Evolutionary conservation across 176 grass and related monocot genomes (phyloP).

Genomic region (Bromus sterilis): DNA sequence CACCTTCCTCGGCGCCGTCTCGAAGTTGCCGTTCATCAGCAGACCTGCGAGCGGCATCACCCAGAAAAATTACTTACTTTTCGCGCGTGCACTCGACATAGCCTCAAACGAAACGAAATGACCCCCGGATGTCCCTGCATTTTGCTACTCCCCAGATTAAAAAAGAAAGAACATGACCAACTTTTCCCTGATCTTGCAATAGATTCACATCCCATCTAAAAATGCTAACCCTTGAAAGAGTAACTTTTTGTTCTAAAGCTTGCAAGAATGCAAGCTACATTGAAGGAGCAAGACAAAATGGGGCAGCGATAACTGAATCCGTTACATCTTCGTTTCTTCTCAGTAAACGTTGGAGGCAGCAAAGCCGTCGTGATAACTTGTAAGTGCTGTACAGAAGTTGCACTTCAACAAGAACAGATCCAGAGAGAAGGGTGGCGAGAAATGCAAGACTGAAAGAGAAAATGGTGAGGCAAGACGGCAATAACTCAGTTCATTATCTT

Average conservation of each 20-base stretch:
- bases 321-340: neutral
- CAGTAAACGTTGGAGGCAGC: neutral
- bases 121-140: neutral
- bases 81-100: neutral
- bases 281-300: neutral
- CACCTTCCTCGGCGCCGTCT: slow-evolving; percentile 61
- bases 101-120: neutral
- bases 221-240: neutral
- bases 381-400: neutral
- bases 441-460: neutral
- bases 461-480: neutral
- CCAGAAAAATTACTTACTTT: neutral
- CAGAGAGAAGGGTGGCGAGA: neutral
- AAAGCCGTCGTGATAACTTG: neutral
- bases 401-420: neutral
- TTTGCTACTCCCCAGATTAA: neutral
- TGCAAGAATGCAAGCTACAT: slow-evolving; percentile 1
- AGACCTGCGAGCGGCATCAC: slow-evolving; percentile 30
- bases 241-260: neutral
- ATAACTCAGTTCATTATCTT: neutral
- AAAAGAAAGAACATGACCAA: neutral
- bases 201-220: neutral
- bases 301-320: neutral
- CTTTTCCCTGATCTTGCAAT: neutral
- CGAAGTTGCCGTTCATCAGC: slow-evolving; percentile 92